Conservation (phyloP, 495 filamentous ascomycete genomes). For the Hypoxylon cercidicola region DNA sequence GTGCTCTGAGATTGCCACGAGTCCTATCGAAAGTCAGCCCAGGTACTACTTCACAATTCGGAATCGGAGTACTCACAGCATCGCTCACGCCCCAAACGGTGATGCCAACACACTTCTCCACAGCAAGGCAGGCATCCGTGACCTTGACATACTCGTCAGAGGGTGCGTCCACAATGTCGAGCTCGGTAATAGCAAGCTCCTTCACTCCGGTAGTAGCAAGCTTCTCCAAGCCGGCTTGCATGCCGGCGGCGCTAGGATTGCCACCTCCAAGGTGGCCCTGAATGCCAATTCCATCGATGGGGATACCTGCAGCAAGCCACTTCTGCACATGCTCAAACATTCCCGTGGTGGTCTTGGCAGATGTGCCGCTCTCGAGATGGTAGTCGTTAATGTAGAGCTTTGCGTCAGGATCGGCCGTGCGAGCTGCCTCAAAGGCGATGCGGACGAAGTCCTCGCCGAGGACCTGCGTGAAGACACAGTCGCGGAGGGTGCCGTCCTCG, state of each 20-base stretch:
- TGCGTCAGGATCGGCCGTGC: slow-evolving; percentile 64
- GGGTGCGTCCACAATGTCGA: slow-evolving; percentile 70
- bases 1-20: slow-evolving; percentile 68
- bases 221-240: slow-evolving; percentile 53
- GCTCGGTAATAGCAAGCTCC: slow-evolving; percentile 71
- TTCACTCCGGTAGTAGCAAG: slow-evolving; percentile 62
- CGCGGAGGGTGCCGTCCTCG: slow-evolving; percentile 66
- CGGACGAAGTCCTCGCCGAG: slow-evolving; percentile 66
- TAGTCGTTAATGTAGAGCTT: slow-evolving; percentile 77
- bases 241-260: slow-evolving; percentile 56
- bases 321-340: slow-evolving; percentile 72
- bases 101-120: slow-evolving; percentile 71
- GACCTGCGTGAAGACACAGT: slow-evolving; percentile 67
- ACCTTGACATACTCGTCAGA: slow-evolving; percentile 70
- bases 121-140: slow-evolving; percentile 69
- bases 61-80: slow-evolving; percentile 50
- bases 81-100: slow-evolving; percentile 80
- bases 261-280: slow-evolving; percentile 70
- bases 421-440: slow-evolving; percentile 71
- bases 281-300: slow-evolving; percentile 78
- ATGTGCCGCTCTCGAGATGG: slow-evolving; percentile 62
- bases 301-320: slow-evolving; percentile 71
- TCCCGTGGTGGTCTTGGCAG: slow-evolving; percentile 65
- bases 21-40: slow-evolving; percentile 47
- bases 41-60: background rate